Base-by-base conservation (phyloP, 139 green algal species). In the Micractinium sp. region DNA sequence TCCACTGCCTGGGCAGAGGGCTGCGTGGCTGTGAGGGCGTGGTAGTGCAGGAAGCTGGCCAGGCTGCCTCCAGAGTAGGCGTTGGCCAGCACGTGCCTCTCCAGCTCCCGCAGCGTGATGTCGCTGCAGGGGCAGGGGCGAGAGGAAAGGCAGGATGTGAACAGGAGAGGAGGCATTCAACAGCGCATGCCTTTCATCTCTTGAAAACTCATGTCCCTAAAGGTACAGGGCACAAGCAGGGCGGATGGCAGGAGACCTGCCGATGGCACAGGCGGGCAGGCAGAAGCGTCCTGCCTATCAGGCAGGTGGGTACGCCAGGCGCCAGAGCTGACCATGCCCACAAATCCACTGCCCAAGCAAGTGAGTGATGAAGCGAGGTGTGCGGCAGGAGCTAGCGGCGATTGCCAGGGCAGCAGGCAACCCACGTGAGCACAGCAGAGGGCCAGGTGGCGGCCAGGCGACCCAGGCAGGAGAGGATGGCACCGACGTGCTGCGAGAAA, bases 41-140 rank as follows among this genome's bases (percentile, higher is more conserved):
- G 79, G 83, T 29, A 79, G 36, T 81, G 29, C 27, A 87, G 83
- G 12, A 87, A 33, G 66, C 31, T 41, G 63, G 83, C 83, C 67
- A 87, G 38, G 27, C 16, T 74, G 31, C 19, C 53, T 29, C 33
- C 67, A 18, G 33, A 67, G 67, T 87, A 87, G 27, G 67, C 16
- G 36, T 27, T 36, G 36, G 38, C 27, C 14, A 14, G 7, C 66
- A 87, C 7, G 67, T 87, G 83, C 29, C 27, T 19, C 67, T 87
- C 83, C 63, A 87, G 67, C 38, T 79, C 66, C 2, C 16, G 19
- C 15, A 87, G 27, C 15, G 66, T 80, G 29, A 29, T 39, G 7
- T 79, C 14, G 73, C 1, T 41, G 73, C 73, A 78, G 73, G 29
- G 73, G 73, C 16, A 76, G 69, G 69, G 27, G 14, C 12, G 20